Evolutionary conservation across 139 green algal genomes (phyloP).

Genomic region (Ostreobium quekettii): DNA sequence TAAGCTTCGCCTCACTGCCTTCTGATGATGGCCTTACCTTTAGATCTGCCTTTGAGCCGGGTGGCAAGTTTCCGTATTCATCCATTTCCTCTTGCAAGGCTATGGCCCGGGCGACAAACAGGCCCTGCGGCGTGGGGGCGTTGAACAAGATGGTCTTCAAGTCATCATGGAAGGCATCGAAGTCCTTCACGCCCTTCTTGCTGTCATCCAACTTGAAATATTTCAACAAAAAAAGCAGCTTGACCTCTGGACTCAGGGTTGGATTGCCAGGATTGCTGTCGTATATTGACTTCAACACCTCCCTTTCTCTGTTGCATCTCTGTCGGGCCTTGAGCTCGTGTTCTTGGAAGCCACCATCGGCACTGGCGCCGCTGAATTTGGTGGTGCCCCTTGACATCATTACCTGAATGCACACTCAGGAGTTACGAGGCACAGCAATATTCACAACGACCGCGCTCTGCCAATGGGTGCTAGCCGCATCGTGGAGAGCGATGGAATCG

Average conservation of each 20-base stretch:
- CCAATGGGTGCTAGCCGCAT: too few relatives aligned
- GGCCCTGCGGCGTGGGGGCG: background rate
- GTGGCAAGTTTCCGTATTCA: slow-evolving; percentile 8
- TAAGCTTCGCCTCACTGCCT: too few relatives aligned
- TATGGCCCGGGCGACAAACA: slow-evolving; percentile 12
- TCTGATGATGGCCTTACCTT: background rate
- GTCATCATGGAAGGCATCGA: slow-evolving; percentile 17
- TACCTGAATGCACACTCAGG: slow-evolving; percentile 12
- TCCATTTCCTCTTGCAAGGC: slow-evolving; percentile 15
- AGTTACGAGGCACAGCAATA: too few relatives aligned
- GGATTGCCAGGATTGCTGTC: background rate
- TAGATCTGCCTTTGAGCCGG: slow-evolving; percentile 2
- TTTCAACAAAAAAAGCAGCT: slow-evolving; percentile 18
- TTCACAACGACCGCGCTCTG: too few relatives aligned
- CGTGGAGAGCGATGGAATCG: too few relatives aligned
- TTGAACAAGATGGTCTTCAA: slow-evolving; percentile 6
- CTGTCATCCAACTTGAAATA: slow-evolving; percentile 20
- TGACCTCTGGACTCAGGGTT: slow-evolving; percentile 10
- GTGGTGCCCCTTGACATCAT: slow-evolving; percentile 8
- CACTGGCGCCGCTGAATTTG: background rate
- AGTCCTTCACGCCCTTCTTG: slow-evolving; percentile 20
- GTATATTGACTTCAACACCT: slow-evolving; percentile 4
- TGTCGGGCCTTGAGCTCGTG: slow-evolving; percentile 1
- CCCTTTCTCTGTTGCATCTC: background rate
- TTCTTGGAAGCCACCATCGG: slow-evolving; percentile 5